phyloP scores from a whole-genome alignment of 176 grass and related monocot genomes.

The Sorghum bicolor region Sorghum_bicolor_NCBIv3 NC_012872.2:72606001-72606500 shows the following conservation, averaged over 20 bases:
- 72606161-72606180: constrained; percentile 35
- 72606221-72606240: constrained; percentile 38
- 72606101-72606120: constrained; percentile 14
- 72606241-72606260: constrained; percentile 41
- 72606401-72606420: neutral
- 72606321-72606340: constrained; percentile 21
- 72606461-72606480: constrained; percentile 27
- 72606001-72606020: neutral
- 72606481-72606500: neutral
- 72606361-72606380: neutral
- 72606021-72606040: neutral
- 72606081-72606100: neutral
- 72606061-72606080: neutral
- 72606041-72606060: no score
- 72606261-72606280: constrained; percentile 41
- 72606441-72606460: constrained; percentile 5
- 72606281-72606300: constrained; percentile 40
- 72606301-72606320: constrained; percentile 34
- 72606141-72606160: constrained; percentile 20
- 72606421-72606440: neutral
- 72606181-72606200: neutral
- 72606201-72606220: constrained; percentile 3
- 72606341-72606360: constrained; percentile 16
- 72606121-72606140: constrained; percentile 14
- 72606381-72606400: neutral